A percentile compares a stretch with the other conserved stretches of the same genome.
These are phyloP conservation scores for Linnemannia exigua DNA, from an alignment of 192 early-diverging fungal species.

Conservation along the genomic window DNA sequence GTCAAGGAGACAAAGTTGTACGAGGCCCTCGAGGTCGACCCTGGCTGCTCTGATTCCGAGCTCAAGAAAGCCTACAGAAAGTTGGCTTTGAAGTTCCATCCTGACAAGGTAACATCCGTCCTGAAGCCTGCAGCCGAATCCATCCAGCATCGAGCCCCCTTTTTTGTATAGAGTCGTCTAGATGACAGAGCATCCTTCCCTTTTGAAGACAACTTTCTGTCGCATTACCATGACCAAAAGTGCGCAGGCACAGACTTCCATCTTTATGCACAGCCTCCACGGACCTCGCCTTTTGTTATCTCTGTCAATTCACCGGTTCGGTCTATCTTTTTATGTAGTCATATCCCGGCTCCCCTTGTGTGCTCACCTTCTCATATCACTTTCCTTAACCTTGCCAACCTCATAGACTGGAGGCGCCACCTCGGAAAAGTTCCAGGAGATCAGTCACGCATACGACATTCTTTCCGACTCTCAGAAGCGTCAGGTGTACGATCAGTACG, in stretches of 20 bases:
- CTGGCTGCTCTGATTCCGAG: conserved; percentile 81
- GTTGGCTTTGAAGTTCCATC: conserved; percentile 92
- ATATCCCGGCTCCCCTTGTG: background rate
- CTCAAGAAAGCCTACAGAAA: conserved; percentile 99
- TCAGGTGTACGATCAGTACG: conserved; percentile 93
- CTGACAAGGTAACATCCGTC: conserved; percentile 77
- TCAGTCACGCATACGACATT: conserved; percentile 97
- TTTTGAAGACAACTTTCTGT: background rate
- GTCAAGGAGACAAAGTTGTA: conserved; percentile 91
- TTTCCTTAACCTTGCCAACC: conserved; percentile 42
- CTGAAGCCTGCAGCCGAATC: background rate
- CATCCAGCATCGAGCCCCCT: background rate
- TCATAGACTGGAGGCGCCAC: conserved; percentile 60
- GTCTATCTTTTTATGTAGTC: background rate
- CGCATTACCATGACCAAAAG: background rate
- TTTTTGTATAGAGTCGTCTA: background rate
- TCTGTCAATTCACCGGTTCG: background rate
- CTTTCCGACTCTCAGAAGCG: conserved; percentile 94
- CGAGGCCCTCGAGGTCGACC: conserved; percentile 88
- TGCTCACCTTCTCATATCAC: background rate
- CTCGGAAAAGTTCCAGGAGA: conserved; percentile 97
- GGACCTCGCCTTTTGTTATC: conserved; percentile 16
- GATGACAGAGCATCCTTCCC: background rate
- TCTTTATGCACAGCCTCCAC: background rate
- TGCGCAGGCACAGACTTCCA: background rate